Conservation (phyloP, 441 rosid genomes). For the Adansonia gregorii region DNA sequence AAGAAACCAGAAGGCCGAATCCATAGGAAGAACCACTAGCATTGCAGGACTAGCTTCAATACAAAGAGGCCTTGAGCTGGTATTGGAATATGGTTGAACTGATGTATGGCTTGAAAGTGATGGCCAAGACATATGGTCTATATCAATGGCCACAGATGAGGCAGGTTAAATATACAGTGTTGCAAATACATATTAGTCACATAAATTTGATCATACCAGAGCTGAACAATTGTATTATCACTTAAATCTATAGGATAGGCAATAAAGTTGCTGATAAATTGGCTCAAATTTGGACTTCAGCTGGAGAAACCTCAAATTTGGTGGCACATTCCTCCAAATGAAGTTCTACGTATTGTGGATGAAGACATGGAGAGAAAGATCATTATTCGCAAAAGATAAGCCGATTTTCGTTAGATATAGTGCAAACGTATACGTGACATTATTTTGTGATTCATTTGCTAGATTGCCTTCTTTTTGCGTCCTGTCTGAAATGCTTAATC, state of each 20-base stretch:
- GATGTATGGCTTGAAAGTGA: constrained; percentile 12
- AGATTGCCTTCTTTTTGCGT: too few species aligned
- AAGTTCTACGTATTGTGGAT: too few species aligned
- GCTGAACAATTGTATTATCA: constrained; percentile 55
- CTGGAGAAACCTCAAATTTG: too few species aligned
- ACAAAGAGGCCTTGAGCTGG: constrained; percentile 66
- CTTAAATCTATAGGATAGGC: constrained; percentile 72
- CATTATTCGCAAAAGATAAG: too few species aligned
- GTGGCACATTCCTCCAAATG: too few species aligned
- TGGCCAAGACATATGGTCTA: constrained; percentile 71
- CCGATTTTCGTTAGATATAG: constrained; percentile 18
- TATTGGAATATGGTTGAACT: constrained; percentile 28
- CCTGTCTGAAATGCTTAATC: not conserved
- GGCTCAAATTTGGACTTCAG: constrained; percentile 50
- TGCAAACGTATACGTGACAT: too few species aligned
- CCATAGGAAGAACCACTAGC: not conserved
- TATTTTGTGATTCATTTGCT: too few species aligned
- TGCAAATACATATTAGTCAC: constrained; percentile 45
- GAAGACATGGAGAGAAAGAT: too few species aligned
- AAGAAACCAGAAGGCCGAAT: not conserved
- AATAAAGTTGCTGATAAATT: constrained; percentile 74
- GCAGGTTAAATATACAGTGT: constrained; percentile 49
- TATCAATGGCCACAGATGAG: constrained; percentile 46
- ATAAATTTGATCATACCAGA: constrained; percentile 61
- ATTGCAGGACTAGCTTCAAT: constrained; percentile 59